These are phyloP conservation scores for Monosporascus sp. DNA, from an alignment of 2,329 filamentous ascomycete genomes.

Conservation along the genomic window DNA sequence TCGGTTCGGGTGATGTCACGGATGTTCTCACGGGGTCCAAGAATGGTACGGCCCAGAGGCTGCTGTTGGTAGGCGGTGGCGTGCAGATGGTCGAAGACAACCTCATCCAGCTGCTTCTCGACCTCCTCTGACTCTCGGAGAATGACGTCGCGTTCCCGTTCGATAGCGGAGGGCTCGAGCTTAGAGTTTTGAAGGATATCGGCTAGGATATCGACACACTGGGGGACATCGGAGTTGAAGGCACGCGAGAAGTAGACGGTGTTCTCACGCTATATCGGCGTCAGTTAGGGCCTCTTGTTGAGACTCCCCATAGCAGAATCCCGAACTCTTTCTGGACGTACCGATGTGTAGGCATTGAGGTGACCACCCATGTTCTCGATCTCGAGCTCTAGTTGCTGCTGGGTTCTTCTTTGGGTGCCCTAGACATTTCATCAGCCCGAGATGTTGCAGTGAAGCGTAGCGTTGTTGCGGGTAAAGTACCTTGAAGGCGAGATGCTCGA, in stretches of 20 bases:
- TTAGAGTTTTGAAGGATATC: constrained; percentile 99
- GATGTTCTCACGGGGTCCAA: constrained; percentile 98
- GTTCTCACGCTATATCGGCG: constrained; percentile 72
- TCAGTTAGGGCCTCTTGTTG: background rate
- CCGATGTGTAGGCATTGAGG: constrained; percentile 98
- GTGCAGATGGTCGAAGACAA: constrained; percentile 98
- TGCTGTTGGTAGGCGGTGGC: constrained; percentile 97
- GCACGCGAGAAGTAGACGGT: constrained; percentile 99
- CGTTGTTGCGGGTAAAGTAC: constrained; percentile 40
- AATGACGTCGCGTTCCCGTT: constrained; percentile 98
- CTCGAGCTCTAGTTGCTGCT: constrained; percentile 97
- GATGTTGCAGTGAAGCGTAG: constrained; percentile 1
- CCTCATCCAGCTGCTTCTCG: constrained; percentile 99
- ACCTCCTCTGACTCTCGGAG: constrained; percentile 98
- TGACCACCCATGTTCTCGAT: constrained; percentile 99
- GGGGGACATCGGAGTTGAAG: constrained; percentile 95
- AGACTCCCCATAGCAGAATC: too few relatives aligned
- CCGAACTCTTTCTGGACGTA: constrained; percentile 44
- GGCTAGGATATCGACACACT: constrained; percentile 95
- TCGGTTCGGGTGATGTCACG: constrained; percentile 89
- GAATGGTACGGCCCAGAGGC: constrained; percentile 93
- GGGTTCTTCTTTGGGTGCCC: constrained; percentile 90
- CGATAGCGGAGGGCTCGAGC: constrained; percentile 86
- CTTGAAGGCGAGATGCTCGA: constrained; percentile 99
- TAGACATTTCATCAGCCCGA: constrained; percentile 29